Conservation (phyloP, 176 grass and related monocot genomes). For the Carex cristatella region DNA sequence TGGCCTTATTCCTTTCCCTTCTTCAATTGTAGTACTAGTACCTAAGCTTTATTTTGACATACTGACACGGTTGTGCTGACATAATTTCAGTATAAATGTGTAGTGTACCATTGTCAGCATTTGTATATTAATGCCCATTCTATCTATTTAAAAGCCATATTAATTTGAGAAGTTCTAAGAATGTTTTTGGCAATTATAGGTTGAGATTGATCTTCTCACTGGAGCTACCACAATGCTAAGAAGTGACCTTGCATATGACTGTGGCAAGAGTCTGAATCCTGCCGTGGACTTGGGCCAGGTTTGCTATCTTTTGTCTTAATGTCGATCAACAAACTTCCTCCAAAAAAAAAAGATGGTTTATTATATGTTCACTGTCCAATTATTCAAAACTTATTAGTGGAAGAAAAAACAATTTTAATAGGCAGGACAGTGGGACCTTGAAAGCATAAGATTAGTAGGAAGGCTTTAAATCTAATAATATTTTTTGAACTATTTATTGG, state of each 20-base stretch:
- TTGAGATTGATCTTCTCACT: slow-evolving; percentile 68
- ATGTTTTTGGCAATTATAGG: slow-evolving; percentile 32
- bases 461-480: neutral
- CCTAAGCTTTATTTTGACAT: neutral
- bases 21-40: neutral
- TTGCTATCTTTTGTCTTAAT: neutral
- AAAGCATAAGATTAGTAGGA: neutral
- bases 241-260: slow-evolving; percentile 65
- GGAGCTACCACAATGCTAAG: slow-evolving; percentile 68
- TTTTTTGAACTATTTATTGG: neutral
- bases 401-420: no score
- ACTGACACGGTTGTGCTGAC: neutral
- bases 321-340: neutral
- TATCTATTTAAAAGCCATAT: neutral
- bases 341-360: neutral
- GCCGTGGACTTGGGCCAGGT: slow-evolving; percentile 87
- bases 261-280: slow-evolving; percentile 76
- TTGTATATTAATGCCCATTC: neutral
- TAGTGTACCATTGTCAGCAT: neutral
- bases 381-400: neutral
- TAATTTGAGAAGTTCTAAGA: neutral
- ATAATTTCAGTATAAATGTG: neutral
- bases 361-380: neutral
- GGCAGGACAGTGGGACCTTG: neutral
- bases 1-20: neutral